Evolutionary conservation across 257 asterid genomes (phyloP), one percentile per base, ranked within the genome.

Genomic region (Nicotiana tabacum): DNA sequence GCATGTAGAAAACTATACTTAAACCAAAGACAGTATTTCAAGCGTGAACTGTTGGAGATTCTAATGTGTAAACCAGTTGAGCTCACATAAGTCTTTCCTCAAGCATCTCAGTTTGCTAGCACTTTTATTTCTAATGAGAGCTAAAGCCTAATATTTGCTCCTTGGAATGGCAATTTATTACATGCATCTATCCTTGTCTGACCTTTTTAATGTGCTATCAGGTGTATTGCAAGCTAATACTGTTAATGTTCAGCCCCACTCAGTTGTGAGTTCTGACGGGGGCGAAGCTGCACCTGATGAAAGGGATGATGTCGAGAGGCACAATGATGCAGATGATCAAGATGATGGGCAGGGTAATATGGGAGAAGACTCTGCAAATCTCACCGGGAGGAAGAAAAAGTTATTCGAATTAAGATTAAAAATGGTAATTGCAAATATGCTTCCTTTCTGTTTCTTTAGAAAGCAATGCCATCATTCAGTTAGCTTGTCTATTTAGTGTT

Each of bases 351-450:
- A 85, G 62, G 92, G 86, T 5, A 87, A 57, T 43, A 87, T 84
- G 35, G 87, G 83, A 70, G 85, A 1, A 57, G 88, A 62, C 57
- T 72, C 84, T 2, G 67, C 89, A 18, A 90, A 89, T 77, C 98
- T 96, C 82, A 90, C 93, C 0, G 99, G 98, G 76, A 87, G 95
- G 85, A 89, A 90, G 86, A 94, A 93, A 84, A 93, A 79, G 88
- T 81, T 94, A 85, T 94, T 89, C 82, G 97, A 96, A 77, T 88
- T 96, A 83, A 88, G 93, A 81, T 84, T 93, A 88, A 94, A 94
- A 87, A 94, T 96, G 98, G 97, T 96, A 84, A 87, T 88, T 74
- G 29, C 76, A 48, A 18, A 35, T 32, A 30, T 27, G 68, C 30
- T 18, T 7, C 21, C 6, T 56, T 66, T 15, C 24, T 13, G 46